Conservation (phyloP, 352 stramenopile genomes). For the Globisporangium middletonii region DNA sequence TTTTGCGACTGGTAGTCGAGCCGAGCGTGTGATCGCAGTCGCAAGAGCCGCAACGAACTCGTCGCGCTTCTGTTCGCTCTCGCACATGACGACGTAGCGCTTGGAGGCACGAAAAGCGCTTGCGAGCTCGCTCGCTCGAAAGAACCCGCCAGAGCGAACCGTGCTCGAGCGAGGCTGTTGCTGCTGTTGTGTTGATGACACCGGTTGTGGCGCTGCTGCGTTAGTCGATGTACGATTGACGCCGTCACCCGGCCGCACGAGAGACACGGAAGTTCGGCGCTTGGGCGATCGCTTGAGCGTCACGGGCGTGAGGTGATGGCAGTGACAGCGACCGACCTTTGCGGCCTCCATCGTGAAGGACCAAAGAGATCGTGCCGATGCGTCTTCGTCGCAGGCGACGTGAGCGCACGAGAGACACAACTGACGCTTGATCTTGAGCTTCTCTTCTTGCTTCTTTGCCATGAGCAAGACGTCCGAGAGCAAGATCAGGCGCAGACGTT, state of each 20-base stretch:
- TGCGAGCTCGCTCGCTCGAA: constrained; percentile 18
- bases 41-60: constrained; percentile 32
- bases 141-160: constrained; percentile 1
- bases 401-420: constrained; percentile 54
- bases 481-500: constrained; percentile 44
- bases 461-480: constrained; percentile 66
- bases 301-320: constrained; percentile 38
- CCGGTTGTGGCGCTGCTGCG: neutral
- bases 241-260: constrained; percentile 5
- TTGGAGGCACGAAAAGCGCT: constrained; percentile 22
- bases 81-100: constrained; percentile 44
- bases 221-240: too few relatives aligned
- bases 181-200: neutral
- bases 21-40: constrained; percentile 23
- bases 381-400: constrained; percentile 14
- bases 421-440: constrained; percentile 47
- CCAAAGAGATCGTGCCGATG: neutral
- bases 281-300: constrained; percentile 33
- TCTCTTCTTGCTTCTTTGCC: constrained; percentile 37
- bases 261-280: constrained; percentile 21
- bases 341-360: constrained; percentile 39
- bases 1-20: constrained; percentile 4
- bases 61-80: constrained; percentile 25
- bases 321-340: constrained; percentile 49
- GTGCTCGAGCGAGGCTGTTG: neutral